phyloP scores from a whole-genome alignment of 139 green algal species.

The Ettlia oleoabundans region DNA sequence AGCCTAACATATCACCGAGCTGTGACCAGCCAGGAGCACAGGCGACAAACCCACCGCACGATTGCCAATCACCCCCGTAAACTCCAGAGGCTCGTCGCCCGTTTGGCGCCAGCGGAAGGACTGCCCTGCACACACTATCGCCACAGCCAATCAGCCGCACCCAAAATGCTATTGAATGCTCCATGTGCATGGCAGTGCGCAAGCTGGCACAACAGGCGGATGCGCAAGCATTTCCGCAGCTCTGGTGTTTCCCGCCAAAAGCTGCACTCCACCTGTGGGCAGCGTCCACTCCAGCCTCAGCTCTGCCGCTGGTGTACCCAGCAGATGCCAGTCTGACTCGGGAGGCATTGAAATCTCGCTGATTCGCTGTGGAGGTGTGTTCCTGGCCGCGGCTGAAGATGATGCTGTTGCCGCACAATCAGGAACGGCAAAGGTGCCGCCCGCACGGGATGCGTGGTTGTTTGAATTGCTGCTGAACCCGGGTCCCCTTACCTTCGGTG shows the following conservation, averaged over 20 bases:
- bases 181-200: neutral
- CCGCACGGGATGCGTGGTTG: too few species aligned
- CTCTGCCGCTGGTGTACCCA: slow-evolving; percentile 60
- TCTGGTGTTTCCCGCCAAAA: neutral
- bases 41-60: slow-evolving; percentile 57
- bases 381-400: neutral
- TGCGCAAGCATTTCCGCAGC: neutral
- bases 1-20: too few species aligned
- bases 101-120: slow-evolving; percentile 81
- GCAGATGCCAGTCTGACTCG: slow-evolving; percentile 43
- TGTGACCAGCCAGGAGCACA: neutral
- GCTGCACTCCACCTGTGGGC: slow-evolving; percentile 37
- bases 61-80: slow-evolving; percentile 80
- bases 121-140: slow-evolving; percentile 90
- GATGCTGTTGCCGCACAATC: too few species aligned
- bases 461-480: too few species aligned
- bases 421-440: too few species aligned
- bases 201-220: neutral
- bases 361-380: too few species aligned
- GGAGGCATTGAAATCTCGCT: too few species aligned
- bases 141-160: neutral
- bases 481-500: too few species aligned
- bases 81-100: slow-evolving; percentile 45
- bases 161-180: neutral
- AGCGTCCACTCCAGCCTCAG: slow-evolving; percentile 80